Evolutionary conservation across 2,329 filamentous ascomycete genomes (phyloP).

Genomic region (Phialemonium atrogriseum): DNA sequence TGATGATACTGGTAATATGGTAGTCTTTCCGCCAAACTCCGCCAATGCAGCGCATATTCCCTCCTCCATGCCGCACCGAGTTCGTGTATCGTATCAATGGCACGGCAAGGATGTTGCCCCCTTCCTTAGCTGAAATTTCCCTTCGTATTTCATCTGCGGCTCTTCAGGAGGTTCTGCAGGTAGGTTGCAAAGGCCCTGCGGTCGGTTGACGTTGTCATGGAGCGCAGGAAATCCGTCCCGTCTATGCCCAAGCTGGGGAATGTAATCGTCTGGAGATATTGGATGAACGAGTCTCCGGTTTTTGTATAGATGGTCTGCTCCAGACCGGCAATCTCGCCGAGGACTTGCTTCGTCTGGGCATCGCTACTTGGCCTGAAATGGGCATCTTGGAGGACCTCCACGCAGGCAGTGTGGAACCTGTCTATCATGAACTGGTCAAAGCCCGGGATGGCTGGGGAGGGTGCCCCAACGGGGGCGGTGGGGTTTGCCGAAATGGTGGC

Average conservation of each 20-base stretch:
- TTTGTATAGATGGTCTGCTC: constrained; percentile 89
- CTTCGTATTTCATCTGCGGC: constrained; percentile 18
- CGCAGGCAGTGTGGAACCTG: constrained; percentile 80
- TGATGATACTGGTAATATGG: no score
- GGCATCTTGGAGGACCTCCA: constrained; percentile 75
- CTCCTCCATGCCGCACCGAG: not conserved
- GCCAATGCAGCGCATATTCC: not conserved
- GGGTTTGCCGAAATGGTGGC: constrained; percentile 47
- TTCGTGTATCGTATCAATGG: no score
- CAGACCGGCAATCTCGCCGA: constrained; percentile 77
- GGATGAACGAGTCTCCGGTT: constrained; percentile 73
- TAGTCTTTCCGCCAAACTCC: not conserved
- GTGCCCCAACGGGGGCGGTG: constrained; percentile 37
- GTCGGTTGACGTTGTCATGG: constrained; percentile 49
- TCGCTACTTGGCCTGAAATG: constrained; percentile 73
- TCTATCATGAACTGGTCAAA: constrained; percentile 89
- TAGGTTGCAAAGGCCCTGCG: constrained; percentile 58
- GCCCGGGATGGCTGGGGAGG: constrained; percentile 62
- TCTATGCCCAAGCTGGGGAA: constrained; percentile 58
- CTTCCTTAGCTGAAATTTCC: not conserved
- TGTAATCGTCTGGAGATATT: constrained; percentile 55
- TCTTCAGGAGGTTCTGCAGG: constrained; percentile 48
- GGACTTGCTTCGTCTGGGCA: constrained; percentile 78
- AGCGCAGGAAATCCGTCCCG: constrained; percentile 49
- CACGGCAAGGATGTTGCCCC: no score